Percentiles rank a stretch among this genome's conserved stretches.
phyloP scores from a whole-genome alignment of 768 basidiomycete species.

The Strobilomyces echinocephalus region DNA sequence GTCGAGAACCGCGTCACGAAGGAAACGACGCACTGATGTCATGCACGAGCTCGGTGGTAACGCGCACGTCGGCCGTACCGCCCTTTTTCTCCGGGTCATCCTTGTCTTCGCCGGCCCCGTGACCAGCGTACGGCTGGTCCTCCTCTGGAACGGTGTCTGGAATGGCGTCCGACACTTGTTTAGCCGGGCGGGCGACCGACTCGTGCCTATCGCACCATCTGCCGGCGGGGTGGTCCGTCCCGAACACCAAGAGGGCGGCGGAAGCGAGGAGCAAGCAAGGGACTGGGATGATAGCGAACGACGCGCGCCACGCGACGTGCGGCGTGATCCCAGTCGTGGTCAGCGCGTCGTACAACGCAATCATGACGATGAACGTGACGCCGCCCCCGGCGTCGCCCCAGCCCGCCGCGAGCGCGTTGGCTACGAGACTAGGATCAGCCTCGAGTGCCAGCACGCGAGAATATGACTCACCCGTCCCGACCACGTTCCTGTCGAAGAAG shows the following conservation, averaged over 20 bases:
- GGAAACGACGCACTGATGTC: neutral
- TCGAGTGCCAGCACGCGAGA: neutral
- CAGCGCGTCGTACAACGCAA: conserved; percentile 37
- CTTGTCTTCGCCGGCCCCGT: conserved; percentile 16
- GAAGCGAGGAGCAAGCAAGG: conserved; percentile 47
- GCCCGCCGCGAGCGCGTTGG: conserved; percentile 1
- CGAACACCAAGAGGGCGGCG: neutral
- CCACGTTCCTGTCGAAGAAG: neutral
- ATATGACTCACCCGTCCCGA: neutral
- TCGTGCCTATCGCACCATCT: conserved; percentile 6
- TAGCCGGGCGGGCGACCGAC: neutral
- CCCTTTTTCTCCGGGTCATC: conserved; percentile 25
- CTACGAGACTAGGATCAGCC: neutral
- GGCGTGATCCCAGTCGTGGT: conserved; percentile 32
- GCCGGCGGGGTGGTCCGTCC: neutral
- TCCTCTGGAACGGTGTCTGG: conserved; percentile 1
- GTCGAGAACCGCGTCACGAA: too few species aligned
- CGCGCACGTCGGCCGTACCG: conserved; percentile 16
- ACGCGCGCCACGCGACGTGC: conserved; percentile 48
- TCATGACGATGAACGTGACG: conserved; percentile 3
- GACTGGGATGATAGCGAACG: conserved; percentile 54
- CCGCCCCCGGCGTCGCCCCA: conserved; percentile 4
- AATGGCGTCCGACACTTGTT: too few species aligned
- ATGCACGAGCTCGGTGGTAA: neutral
- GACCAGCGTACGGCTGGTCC: conserved; percentile 10